Base-by-base conservation (phyloP, 2,329 filamentous ascomycete species). In the Penicillium sclerotiorum region DNA sequence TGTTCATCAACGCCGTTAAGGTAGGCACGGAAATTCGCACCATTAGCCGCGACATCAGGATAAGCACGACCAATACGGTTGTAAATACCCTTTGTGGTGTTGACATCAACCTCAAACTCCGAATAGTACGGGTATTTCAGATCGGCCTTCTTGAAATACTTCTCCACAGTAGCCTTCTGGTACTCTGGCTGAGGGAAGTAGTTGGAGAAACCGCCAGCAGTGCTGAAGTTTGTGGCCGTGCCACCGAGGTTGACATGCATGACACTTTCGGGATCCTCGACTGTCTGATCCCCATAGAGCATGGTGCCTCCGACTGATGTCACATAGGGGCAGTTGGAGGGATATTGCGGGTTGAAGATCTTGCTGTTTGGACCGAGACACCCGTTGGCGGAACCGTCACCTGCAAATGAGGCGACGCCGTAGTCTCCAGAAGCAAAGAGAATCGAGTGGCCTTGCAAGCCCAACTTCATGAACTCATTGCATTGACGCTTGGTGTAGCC, bases 401-500 rank as follows among this genome's bases (percentile, higher is more conserved):
- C 70, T 13, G 69, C 60, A 56, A 72, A 72, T 1, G 70, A 69
- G 39, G 56, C 62, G 1, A 69, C 66, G 5, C 66, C 66, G 25
- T 63, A 61, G 43, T 69, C 65, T 15, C 66, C 66, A 2, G 64
- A 66, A 1, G 65, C 61, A 15, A 67, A 60, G 17, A 68, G 54
- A 32, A 69, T 62, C 1, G 66, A 64, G 43, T 63, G 58, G 9
- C 66, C 66, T 42, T 66, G 64, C 2, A 69, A 55, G 5, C 73
- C 77, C 1, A 83, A 73, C 62, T 83, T 82, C 59, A 82, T 69
- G 57, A 80, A 77, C 33, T 75, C 71, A 37, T 69, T 69, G 55
- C 73, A 75, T 53, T 76, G 73, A 3, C 73, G 67, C 55, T 77
- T 70, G 56, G 82, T 78, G 66, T 86, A 86, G 53, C 68, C 70